Percentiles rank a stretch among this genome's conserved stretches.
phyloP scores from a whole-genome alignment of 306 rosid genomes.

The Pyrus communis region DNA sequence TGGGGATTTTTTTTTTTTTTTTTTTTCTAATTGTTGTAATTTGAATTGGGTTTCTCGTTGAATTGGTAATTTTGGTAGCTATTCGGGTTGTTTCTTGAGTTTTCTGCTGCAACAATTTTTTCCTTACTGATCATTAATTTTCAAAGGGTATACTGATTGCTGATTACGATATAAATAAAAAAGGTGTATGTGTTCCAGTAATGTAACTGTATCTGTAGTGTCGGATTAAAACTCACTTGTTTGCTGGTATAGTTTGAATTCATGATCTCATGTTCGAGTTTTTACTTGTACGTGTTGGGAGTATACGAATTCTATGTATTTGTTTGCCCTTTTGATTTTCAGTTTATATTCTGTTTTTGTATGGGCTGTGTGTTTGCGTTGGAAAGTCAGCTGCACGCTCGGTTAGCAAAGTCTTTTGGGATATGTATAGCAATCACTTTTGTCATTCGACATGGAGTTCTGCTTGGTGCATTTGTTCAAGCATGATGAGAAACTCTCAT shows the following conservation, averaged over 20 bases:
- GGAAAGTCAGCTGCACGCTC: not conserved
- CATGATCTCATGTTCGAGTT: not conserved
- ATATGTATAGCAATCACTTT: not conserved
- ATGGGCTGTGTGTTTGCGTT: not conserved
- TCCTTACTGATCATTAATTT: not conserved
- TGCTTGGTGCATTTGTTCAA: not conserved
- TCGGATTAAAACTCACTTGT: not conserved
- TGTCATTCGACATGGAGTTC: not conserved
- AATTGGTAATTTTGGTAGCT: not conserved
- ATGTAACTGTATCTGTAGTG: not conserved
- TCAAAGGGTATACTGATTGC: not conserved
- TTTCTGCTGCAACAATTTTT: not conserved
- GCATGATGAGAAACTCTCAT: not conserved
- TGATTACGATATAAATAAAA: not conserved
- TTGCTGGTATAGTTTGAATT: not conserved
- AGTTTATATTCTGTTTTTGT: not conserved
- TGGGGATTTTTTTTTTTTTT: not conserved
- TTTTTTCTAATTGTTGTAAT: not conserved
- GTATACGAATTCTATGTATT: not conserved
- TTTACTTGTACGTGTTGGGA: conserved; percentile 1
- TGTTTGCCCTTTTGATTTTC: not conserved
- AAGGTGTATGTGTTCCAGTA: not conserved
- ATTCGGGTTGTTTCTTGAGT: not conserved
- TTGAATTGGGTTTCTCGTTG: not conserved
- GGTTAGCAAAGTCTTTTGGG: not conserved